Percentiles rank a stretch among this genome's conserved stretches.
phyloP scores from a whole-genome alignment of 2,329 filamentous ascomycete species.

The Diaporthe helianthi region DNA sequence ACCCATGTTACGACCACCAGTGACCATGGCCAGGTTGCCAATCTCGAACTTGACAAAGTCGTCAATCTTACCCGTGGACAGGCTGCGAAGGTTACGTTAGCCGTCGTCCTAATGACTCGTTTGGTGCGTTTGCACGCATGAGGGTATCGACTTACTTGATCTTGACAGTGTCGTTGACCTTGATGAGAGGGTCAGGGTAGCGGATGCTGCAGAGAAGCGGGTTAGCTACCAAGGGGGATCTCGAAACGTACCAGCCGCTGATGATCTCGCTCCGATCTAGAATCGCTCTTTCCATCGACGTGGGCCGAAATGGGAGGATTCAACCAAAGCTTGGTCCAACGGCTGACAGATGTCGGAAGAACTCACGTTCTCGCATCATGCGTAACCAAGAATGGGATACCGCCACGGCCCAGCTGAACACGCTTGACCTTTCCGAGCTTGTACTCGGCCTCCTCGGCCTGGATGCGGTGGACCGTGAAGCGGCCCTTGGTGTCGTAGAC shows the following conservation, averaged over 20 bases:
- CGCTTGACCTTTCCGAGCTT: slow-evolving; percentile 99
- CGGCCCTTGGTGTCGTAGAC: slow-evolving; percentile 99
- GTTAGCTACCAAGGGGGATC: slow-evolving; percentile 49
- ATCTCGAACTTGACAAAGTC: slow-evolving; percentile 99
- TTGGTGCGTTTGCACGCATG: background rate
- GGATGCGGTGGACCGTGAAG: slow-evolving; percentile 99
- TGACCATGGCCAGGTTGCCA: slow-evolving; percentile 97
- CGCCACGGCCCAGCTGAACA: slow-evolving; percentile 98
- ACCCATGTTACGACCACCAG: slow-evolving; percentile 99
- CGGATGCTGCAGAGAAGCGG: slow-evolving; percentile 75
- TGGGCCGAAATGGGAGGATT: slow-evolving; percentile 47
- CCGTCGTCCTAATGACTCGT: background rate
- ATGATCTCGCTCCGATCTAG: slow-evolving; percentile 47
- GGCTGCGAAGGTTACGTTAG: slow-evolving; percentile 40
- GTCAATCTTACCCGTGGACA: slow-evolving; percentile 94
- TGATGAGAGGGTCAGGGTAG: slow-evolving; percentile 97
- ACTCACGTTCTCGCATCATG: slow-evolving; percentile 99
- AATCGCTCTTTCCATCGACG: slow-evolving; percentile 24
- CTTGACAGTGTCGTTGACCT: slow-evolving; percentile 99
- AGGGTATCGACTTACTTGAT: slow-evolving; percentile 67
- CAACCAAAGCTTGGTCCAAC: slow-evolving; percentile 99
- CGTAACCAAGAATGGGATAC: slow-evolving; percentile 99
- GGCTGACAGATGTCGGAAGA: slow-evolving; percentile 98
- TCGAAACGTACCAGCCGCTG: slow-evolving; percentile 62
- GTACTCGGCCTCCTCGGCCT: slow-evolving; percentile 98